Evolutionary conservation across 345 rosid species (phyloP), one percentile per base, ranked within the genome.

Genomic region (Citrus australasica): DNA sequence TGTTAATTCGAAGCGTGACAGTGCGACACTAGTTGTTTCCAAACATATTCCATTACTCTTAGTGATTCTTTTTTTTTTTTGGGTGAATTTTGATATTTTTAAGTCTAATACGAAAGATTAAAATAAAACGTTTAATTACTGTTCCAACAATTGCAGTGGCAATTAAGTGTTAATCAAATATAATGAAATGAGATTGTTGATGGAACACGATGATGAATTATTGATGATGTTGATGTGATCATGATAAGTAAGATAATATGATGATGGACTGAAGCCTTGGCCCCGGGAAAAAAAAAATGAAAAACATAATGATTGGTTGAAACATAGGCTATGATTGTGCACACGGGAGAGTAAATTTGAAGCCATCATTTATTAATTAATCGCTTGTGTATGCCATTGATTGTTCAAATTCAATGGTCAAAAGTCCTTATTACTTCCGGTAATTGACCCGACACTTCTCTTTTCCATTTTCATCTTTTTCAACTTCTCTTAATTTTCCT

Each of bases 281-380:
- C 51, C 51, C 65, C 22, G 4, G 55, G 37, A 67, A 27, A 30
- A 21, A 35, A 37, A 25, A 4, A 24, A 40, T 19, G 25, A 22
- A 37, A 64, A 22, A 67, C 69, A 59, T 3, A 38, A 55, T 67
- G 73, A 76, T 67, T 76, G 64, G 48, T 1, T 19, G 37, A 76
- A 25, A 56, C 73, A 6, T 9, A 56, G 55, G 56, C 79, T 55
- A 76, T 67, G 72, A 76, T 76, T 67, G 79, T 35, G 66, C 65
- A 76, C 74, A 69, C 74, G 66, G 24, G 77, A 74, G 79, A 35
- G 66, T 67, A 9, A 37, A 64, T 35, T 67, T 76, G 38, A 76
- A 55, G 73, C 27, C 22, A 76, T 66, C 53, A 71, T 4, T 70
- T 30, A 19, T 48, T 24, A 3, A 66, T 32, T 3, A 30, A 7